These are phyloP conservation scores for Physocladia obscura DNA, from an alignment of 192 early-diverging fungal genomes.

Conservation along the genomic window DNA sequence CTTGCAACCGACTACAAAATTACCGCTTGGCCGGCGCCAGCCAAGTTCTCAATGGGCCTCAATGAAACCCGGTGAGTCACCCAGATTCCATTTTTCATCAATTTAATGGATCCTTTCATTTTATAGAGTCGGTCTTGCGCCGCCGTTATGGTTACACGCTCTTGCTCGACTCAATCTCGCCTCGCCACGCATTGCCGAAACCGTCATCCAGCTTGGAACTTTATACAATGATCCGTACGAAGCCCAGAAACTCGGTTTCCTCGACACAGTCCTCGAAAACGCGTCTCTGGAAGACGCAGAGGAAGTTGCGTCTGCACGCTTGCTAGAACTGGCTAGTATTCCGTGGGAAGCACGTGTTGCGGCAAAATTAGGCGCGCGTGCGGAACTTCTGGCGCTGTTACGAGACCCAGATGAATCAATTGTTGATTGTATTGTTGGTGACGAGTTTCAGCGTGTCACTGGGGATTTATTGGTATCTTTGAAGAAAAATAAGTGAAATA, in stretches of 20 bases:
- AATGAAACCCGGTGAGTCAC: constrained; percentile 29
- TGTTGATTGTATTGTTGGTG: constrained; percentile 20
- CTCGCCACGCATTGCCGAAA: constrained; percentile 11
- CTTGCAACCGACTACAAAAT: constrained; percentile 38
- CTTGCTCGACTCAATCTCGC: constrained; percentile 14
- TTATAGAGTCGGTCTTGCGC: constrained; percentile 22
- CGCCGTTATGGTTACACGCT: constrained; percentile 23
- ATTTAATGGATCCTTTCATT: neutral
- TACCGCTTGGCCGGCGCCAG: neutral
- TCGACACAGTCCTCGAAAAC: constrained; percentile 11
- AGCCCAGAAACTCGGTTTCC: constrained; percentile 8
- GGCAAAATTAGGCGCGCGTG: constrained; percentile 16
- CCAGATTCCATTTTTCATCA: neutral
- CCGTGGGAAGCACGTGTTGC: constrained; percentile 22
- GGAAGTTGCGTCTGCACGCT: neutral
- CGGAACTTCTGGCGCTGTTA: constrained; percentile 8
- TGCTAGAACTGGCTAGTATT: neutral
- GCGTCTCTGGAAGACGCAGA: neutral
- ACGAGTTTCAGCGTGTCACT: constrained; percentile 28
- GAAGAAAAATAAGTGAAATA: constrained; percentile 22
- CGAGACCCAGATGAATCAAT: neutral
- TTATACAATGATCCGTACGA: constrained; percentile 18
- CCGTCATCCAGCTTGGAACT: constrained; percentile 8
- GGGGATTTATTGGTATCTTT: constrained; percentile 14
- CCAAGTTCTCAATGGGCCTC: constrained; percentile 29